Base-by-base conservation (phyloP, 1,284 basidiomycete genomes). In the Ustanciosporium gigantosporum region DNA sequence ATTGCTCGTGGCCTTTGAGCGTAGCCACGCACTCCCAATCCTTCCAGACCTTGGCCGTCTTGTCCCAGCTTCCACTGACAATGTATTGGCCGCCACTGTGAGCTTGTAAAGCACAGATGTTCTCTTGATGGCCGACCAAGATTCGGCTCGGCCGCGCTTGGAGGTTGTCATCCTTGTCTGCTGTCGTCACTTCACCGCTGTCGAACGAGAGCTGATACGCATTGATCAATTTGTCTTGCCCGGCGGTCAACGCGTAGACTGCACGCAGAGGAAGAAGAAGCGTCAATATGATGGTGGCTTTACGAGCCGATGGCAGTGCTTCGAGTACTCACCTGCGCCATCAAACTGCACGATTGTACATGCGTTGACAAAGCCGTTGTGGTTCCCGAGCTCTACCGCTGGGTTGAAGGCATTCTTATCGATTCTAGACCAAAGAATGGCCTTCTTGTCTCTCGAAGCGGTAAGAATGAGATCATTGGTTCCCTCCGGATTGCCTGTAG, bases 41-140 rank as follows among this genome's bases (percentile, higher is more conserved):
- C 76, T 86, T 87, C 95, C 95, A 99, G 0, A 99, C 86, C 79
- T 89, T 89, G 17, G 91, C 94, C 0, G 92, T 92, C 91, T 84
- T 88, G 80, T 98, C 95, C 94, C 94, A 98, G 51, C 91, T 94
- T 17, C 94, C 94, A n/a, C 91, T 93, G 46, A 94, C 86, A 53
- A 94, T 86, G 52, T 73, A 76, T 23, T 55, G 31, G 3, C 49
- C 57, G 16, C 43, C 38, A 4, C 39, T 40, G 9, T 38, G 66
- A 17, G 59, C 66, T 25, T 90, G 84, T 53, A 99, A 81, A 21
- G 91, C 83, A 78, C 94, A 98, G 14, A 98, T 85, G 73, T 98
- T 98, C 44, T 88, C 87, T 5, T 85, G 84, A 79, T 99, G 95
- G 25, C 93, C 95, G 25, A 81, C 64, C 25, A 81, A 53, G 4